Conservation (phyloP, 2,329 filamentous ascomycete species). For the Claviceps sp. region DNA sequence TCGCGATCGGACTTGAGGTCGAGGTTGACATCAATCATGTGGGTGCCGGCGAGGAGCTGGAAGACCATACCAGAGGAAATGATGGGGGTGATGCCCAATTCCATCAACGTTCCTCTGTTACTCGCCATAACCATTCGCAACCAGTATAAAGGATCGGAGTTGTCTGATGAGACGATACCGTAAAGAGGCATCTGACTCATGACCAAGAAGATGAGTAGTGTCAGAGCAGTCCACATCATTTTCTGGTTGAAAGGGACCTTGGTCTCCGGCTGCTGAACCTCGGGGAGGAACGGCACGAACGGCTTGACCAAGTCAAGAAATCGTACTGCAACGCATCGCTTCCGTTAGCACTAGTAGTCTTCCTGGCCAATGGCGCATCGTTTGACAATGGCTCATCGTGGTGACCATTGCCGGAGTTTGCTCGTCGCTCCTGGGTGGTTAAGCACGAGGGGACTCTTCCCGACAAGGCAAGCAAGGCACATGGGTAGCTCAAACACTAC, state of each 20-base stretch:
- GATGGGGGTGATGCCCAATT: conserved; percentile 93
- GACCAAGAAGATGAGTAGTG: conserved; percentile 95
- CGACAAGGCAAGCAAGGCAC: neutral
- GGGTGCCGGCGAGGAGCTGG: conserved; percentile 97
- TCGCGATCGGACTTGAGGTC: conserved; percentile 99
- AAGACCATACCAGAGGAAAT: conserved; percentile 99
- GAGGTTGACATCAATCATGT: conserved; percentile 99
- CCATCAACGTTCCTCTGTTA: conserved; percentile 94
- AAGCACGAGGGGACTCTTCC: neutral
- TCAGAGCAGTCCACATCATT: conserved; percentile 89
- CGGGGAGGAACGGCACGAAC: conserved; percentile 97
- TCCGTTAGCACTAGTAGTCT: conserved; percentile 15
- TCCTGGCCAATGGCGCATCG: conserved; percentile 15
- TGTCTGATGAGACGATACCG: conserved; percentile 97
- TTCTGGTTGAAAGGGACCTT: conserved; percentile 99
- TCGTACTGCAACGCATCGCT: conserved; percentile 51
- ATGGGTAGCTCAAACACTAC: conserved; percentile 16
- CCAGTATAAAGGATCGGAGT: conserved; percentile 98
- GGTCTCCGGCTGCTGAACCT: conserved; percentile 96
- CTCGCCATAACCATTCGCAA: conserved; percentile 99
- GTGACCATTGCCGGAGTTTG: conserved; percentile 1
- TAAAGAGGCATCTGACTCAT: conserved; percentile 99
- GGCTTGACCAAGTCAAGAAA: conserved; percentile 99
- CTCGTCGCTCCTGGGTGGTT: conserved; percentile 1
- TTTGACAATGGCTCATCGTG: neutral